A percentile compares a stretch with the other conserved stretches of the same genome.
Evolutionary conservation across 2,329 filamentous ascomycete species (phyloP).

Genomic region (Cercospora nicotianae): DNA sequence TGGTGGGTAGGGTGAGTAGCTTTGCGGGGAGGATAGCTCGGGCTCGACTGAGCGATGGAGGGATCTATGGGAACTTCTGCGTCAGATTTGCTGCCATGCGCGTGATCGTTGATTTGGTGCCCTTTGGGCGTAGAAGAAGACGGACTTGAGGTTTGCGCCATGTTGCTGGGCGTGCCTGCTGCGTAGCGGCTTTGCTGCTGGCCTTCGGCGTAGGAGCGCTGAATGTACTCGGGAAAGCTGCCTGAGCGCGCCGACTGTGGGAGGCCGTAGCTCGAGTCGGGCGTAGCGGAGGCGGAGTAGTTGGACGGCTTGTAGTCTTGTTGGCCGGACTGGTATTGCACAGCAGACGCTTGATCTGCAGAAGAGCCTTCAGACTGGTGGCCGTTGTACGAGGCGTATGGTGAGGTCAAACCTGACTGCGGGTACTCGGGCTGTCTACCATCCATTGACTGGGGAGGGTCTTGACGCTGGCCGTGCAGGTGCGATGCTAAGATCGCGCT

Average conservation of each 20-base stretch:
- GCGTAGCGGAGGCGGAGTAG: slow-evolving; percentile 69
- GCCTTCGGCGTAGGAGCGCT: slow-evolving; percentile 73
- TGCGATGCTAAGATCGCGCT: slow-evolving; percentile 43
- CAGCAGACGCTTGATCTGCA: slow-evolving; percentile 92
- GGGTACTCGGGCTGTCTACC: slow-evolving; percentile 54
- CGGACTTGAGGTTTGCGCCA: slow-evolving; percentile 99
- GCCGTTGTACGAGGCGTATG: slow-evolving; percentile 54
- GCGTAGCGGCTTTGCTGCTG: slow-evolving; percentile 71
- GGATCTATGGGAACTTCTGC: slow-evolving; percentile 98
- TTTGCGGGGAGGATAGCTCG: slow-evolving; percentile 78
- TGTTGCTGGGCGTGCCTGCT: slow-evolving; percentile 74
- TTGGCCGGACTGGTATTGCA: slow-evolving; percentile 74
- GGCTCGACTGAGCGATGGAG: slow-evolving; percentile 89
- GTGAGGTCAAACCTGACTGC: slow-evolving; percentile 57
- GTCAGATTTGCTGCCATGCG: slow-evolving; percentile 75
- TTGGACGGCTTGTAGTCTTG: slow-evolving; percentile 75
- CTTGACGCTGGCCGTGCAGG: slow-evolving; percentile 40
- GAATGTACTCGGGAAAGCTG: slow-evolving; percentile 84
- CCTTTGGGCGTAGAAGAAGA: slow-evolving; percentile 85
- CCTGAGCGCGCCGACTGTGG: slow-evolving; percentile 74
- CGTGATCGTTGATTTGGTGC: slow-evolving; percentile 66
- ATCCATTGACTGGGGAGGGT: slow-evolving; percentile 53
- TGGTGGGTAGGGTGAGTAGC: slow-evolving; percentile 84
- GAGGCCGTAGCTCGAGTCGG: slow-evolving; percentile 83
- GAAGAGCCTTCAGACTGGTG: slow-evolving; percentile 77